Evolutionary conservation across 805 yeast species (phyloP).

Genomic region (Candida lessepsii): DNA sequence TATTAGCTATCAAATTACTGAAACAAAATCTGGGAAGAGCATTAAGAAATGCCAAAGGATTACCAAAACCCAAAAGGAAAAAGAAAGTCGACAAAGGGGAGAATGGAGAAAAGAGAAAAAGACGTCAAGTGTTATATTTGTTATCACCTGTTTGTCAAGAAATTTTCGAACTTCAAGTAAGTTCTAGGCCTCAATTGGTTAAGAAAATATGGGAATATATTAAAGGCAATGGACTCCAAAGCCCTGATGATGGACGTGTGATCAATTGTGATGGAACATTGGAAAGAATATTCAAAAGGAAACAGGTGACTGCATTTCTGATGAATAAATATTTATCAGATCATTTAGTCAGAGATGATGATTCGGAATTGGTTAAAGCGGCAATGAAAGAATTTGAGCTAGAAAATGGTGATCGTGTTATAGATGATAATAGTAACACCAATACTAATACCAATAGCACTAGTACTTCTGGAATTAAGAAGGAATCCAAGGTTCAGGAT

Average conservation of each 20-base stretch:
- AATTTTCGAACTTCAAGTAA: slow-evolving; percentile 41
- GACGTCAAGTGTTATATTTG: slow-evolving; percentile 43
- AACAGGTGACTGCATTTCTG: slow-evolving; percentile 50
- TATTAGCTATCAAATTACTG: slow-evolving; percentile 52
- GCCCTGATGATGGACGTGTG: slow-evolving; percentile 63
- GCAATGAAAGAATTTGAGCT: slow-evolving; percentile 1
- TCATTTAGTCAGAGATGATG: slow-evolving; percentile 46
- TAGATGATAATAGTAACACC: too few relatives aligned
- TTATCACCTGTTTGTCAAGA: slow-evolving; percentile 52
- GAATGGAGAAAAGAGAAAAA: slow-evolving; percentile 26
- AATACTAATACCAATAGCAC: too few relatives aligned
- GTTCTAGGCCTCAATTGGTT: slow-evolving; percentile 70
- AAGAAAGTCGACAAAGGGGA: slow-evolving; percentile 8
- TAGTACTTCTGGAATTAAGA: too few relatives aligned
- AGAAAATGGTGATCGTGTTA: slow-evolving; percentile 3
- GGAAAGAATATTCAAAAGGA: slow-evolving; percentile 57
- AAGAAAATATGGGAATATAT: slow-evolving; percentile 71
- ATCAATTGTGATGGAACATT: slow-evolving; percentile 62
- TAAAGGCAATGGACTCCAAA: slow-evolving; percentile 58
- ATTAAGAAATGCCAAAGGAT: background rate
- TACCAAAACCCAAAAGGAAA: slow-evolving; percentile 7
- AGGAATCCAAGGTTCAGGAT: too few relatives aligned
- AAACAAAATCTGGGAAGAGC: slow-evolving; percentile 14
- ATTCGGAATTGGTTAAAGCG: slow-evolving; percentile 8
- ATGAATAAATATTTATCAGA: slow-evolving; percentile 55